Percentiles rank a stretch among this genome's conserved stretches.
phyloP scores from a whole-genome alignment of 495 filamentous ascomycete genomes.

The Neurospora tetraspora region DNA sequence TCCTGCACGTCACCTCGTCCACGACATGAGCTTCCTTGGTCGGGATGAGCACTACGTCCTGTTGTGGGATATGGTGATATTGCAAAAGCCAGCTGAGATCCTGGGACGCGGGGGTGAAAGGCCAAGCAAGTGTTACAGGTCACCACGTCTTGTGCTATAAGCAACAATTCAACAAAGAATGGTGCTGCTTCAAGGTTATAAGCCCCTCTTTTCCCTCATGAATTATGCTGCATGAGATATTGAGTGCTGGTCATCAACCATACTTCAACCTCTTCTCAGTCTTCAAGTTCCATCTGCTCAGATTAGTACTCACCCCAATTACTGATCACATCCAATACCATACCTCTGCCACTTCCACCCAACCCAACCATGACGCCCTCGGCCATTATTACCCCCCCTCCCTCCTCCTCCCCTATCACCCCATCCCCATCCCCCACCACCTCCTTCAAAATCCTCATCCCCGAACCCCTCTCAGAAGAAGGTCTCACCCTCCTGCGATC shows the following conservation, averaged over 20 bases:
- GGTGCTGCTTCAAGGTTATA: not conserved
- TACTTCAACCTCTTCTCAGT: not conserved
- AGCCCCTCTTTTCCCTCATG: not conserved
- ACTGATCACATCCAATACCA: not conserved
- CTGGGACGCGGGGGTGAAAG: not conserved
- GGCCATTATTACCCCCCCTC: conserved; percentile 12
- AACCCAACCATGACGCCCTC: conserved; percentile 29
- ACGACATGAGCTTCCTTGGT: not conserved
- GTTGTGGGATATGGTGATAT: not conserved
- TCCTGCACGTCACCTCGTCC: not conserved
- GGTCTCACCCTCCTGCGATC: conserved; percentile 49
- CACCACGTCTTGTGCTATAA: not conserved
- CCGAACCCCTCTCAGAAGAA: conserved; percentile 66
- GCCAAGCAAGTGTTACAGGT: not conserved
- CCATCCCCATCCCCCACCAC: not conserved
- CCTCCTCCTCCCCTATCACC: conserved; percentile 5
- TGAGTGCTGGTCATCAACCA: too few species aligned
- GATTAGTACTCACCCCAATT: not conserved
- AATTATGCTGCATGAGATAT: not conserved
- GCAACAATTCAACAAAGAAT: not conserved
- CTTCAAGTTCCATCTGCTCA: not conserved
- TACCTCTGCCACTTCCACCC: not conserved
- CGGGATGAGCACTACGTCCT: not conserved
- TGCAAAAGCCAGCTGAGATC: not conserved
- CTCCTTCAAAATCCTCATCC: conserved; percentile 52